Base-by-base conservation (phyloP, 139 green algal genomes). In the Chlorella sp. region DNA sequence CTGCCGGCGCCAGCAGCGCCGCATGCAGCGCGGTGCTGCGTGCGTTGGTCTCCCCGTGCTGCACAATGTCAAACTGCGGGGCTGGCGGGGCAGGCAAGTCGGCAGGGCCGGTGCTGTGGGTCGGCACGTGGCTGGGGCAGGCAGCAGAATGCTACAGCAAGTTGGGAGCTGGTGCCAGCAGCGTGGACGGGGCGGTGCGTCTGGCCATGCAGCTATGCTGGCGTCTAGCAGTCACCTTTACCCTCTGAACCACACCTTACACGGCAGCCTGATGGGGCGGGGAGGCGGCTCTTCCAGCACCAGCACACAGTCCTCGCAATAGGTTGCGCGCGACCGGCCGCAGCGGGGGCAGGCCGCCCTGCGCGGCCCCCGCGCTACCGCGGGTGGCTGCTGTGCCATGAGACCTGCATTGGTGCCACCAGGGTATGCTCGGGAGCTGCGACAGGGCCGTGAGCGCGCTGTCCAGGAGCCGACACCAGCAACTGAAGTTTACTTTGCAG, bases 31-130 rank as follows among this genome's bases (percentile, higher is more conserved):
- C 86, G 0, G 86, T 89, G 73, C 73, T 76, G 9, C 75, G 73
- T 2, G 86, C n/a, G n/a, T 89, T 89, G 11, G 53, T 89, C 24
- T 89, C 86, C 3, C 57, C n/a, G 34, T 85, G 73, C 48, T 85
- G 73, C 22, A 89, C 34, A 64, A 89, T 76, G 57, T 89, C 73
- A 22, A 89, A 15, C 73, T 84, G 86, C 48, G 48, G 4, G n/a
- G 0, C 24, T 28, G 28, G 15, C 14, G 14, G 42, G 5, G 42
- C n/a, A 76, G 57, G 82, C 30, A 21, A n/a, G 1, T 21, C 3
- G 15, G 82, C n/a, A n/a, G 1, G 36, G 37, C 21, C 16, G 77
- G 39, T 37, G 24, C 39, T 57, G 48, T 9, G 48, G 48, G 48
- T 57, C 48, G 48, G 48, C 48, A 57, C 48, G 9, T 9, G 48